Evolutionary conservation across 73 alveolate genomes (phyloP), one percentile per base, ranked within the genome.

Genomic region (Blepharisma japonicum): DNA sequence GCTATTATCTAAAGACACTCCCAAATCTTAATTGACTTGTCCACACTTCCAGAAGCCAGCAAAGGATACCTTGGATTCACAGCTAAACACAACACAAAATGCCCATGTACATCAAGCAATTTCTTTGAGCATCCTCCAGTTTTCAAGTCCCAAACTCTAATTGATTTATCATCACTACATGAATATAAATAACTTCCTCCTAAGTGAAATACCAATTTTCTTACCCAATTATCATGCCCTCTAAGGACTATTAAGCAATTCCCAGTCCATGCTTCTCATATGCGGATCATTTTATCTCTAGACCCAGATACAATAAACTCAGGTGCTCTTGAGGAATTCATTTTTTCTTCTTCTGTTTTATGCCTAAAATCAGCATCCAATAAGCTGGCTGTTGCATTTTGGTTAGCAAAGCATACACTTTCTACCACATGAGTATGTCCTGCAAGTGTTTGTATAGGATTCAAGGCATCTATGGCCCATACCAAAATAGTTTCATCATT

Each of bases 171-270:
- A 71, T 93, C 96, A 27, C 95, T 85, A 50, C 97, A 97, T 27
- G 96, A 77, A 85, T 88, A 91, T 9, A 93, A 84, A 20, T 88
- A 71, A 54, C 84, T 88, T 32, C 83, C 89, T 51, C 91, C 98
- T 21, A 84, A 95, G 80, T 95, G 99, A 55, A 93, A 91, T 47
- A 91, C 83, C 32, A 95, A 70, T 42, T 85, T 91, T 45, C 90
- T 90, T 8, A 95, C 98, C 99, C 99, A 95, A 79, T 94, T 94
- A 78, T 91, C 98, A 82, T 95, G 99, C 11, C 98, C 99, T 66
- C 71, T 72, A 47, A 95, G 71, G 14, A 90, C 86, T 49, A 79
- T 71, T 61, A 94, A 71, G 55, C 90, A 81, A 3, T 83, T 25
- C 38, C 94, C 96, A 14, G 74, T 77, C 42, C 81, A 68, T n/a